These are phyloP conservation scores for Camellia lanceoleosa DNA, from an alignment of 148 eudicot genomes.

Conservation along the genomic window DNA sequence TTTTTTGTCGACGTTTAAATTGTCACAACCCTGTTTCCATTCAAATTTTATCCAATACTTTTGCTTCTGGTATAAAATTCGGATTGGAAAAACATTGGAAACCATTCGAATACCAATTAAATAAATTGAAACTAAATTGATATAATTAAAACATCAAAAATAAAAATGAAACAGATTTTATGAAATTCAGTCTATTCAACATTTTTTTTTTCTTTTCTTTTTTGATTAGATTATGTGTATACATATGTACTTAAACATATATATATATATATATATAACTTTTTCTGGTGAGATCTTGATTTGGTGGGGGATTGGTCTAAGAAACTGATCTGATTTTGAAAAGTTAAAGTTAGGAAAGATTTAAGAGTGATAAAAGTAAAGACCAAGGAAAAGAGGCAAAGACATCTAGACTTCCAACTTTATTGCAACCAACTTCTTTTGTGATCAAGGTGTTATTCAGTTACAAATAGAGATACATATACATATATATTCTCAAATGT, in stretches of 20 bases:
- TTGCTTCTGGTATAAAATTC: no score
- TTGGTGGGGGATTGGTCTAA: slow-evolving; percentile 5
- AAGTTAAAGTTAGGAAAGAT: slow-evolving; percentile 12
- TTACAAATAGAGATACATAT: background rate
- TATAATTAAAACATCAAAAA: no score
- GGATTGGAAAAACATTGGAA: background rate
- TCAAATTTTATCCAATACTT: no score
- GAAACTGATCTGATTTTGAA: background rate
- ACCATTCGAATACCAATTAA: background rate
- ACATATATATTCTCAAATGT: background rate
- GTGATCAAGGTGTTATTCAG: slow-evolving; percentile 19
- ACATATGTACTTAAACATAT: background rate
- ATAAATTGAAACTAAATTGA: no score
- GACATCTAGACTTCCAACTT: slow-evolving; percentile 1
- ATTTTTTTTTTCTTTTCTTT: background rate
- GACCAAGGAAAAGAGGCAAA: background rate
- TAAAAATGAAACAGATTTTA: no score
- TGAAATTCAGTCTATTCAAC: no score
- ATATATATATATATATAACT: background rate
- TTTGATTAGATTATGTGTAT: background rate
- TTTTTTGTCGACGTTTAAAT: no score
- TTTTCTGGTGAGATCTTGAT: background rate
- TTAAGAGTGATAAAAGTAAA: slow-evolving; percentile 3
- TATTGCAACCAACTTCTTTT: background rate
- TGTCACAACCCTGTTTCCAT: no score